Conservation (phyloP, 441 rosid species). For the Omphalea diandra region DNA sequence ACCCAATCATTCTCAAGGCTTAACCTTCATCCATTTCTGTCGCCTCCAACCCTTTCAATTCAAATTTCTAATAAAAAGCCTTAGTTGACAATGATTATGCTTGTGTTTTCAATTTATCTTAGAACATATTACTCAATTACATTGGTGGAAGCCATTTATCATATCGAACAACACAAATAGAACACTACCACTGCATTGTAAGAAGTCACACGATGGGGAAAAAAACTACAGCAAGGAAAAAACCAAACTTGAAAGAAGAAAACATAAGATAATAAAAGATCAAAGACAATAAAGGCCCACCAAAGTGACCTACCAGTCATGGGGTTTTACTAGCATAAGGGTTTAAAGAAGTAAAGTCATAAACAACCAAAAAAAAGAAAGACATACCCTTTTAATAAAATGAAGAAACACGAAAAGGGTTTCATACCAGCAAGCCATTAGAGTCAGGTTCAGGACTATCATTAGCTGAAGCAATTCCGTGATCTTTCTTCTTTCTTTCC, state of each 20-base stretch:
- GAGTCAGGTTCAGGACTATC: conserved; percentile 25
- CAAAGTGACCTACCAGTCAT: conserved; percentile 9
- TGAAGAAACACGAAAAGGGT: not conserved
- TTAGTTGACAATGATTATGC: not conserved
- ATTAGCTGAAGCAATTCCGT: conserved; percentile 16
- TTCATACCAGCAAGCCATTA: conserved; percentile 26
- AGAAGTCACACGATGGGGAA: not conserved
- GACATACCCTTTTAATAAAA: not conserved
- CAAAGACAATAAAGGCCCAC: conserved; percentile 7
- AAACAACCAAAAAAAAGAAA: not conserved
- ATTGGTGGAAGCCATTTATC: not conserved
- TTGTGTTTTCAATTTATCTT: not conserved
- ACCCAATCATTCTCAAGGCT: too few relatives aligned
- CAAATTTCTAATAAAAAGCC: too few relatives aligned
- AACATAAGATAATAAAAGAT: not conserved
- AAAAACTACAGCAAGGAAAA: not conserved
- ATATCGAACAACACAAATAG: not conserved
- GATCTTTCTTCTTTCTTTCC: conserved; percentile 33
- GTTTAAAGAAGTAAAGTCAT: not conserved
- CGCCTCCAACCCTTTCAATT: too few relatives aligned
- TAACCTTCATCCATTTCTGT: too few relatives aligned
- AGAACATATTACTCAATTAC: not conserved
- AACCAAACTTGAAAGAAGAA: too few relatives aligned
- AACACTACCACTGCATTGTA: conserved; percentile 1
- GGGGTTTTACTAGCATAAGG: not conserved